phyloP scores from a whole-genome alignment of 306 rosid species.

The Cucumis hystrix region DNA sequence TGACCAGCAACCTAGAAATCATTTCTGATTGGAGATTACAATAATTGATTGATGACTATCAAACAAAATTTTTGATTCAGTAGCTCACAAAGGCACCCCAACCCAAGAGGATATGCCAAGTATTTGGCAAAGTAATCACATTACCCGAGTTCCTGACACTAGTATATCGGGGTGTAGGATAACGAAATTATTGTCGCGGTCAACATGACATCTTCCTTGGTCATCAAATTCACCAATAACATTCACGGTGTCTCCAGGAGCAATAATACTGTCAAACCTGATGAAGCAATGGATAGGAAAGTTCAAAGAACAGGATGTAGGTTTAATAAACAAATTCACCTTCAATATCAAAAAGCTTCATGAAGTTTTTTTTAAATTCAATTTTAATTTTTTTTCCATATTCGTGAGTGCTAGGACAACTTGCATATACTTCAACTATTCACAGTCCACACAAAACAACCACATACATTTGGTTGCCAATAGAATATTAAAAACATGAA shows the following conservation, averaged over 20 bases:
- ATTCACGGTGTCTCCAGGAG: constrained; percentile 86
- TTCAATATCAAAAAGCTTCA: neutral
- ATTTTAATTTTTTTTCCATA: neutral
- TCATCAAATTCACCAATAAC: constrained; percentile 70
- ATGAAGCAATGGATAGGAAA: neutral
- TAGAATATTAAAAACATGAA: neutral
- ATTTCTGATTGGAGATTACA: neutral
- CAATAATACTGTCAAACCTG: constrained; percentile 63
- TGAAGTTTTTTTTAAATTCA: neutral
- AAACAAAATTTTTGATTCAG: constrained; percentile 6
- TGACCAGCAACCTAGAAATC: constrained; percentile 62
- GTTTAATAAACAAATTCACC: neutral
- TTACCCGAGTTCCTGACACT: constrained; percentile 87
- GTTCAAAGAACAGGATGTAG: neutral
- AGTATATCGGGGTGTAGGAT: constrained; percentile 72
- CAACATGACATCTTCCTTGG: constrained; percentile 55
- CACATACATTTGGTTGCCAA: too few relatives aligned
- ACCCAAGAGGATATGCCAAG: neutral
- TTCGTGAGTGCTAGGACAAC: neutral
- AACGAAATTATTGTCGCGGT: constrained; percentile 51
- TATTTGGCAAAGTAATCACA: neutral
- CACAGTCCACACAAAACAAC: too few relatives aligned
- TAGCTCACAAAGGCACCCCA: neutral
- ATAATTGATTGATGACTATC: neutral
- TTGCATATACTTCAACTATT: neutral